Base-by-base conservation (phyloP, 2,329 filamentous ascomycete genomes). In the Fusarium sp. region DNA sequence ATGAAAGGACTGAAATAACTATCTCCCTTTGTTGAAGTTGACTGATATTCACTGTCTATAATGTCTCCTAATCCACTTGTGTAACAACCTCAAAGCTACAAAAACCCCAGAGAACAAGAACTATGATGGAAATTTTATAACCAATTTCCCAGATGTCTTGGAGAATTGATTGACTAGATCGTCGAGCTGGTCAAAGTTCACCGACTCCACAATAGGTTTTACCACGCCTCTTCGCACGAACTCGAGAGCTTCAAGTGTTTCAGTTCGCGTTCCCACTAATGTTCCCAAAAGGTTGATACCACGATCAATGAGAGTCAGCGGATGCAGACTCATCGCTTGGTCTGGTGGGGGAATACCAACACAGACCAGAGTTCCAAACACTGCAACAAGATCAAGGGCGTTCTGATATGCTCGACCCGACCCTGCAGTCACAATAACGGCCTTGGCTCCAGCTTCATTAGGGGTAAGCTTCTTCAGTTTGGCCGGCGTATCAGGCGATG, bases 181-280 rank as follows among this genome's bases (percentile, higher is more conserved):
- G 12, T 38, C 31, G 2, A 72, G 35, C 7, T 69, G 46, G 18
- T 58, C 38, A 18, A 72, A 72, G 4, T 7, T 18, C 1, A 58
- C n/a, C 4, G 29, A 19, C 3, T 58, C 33, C 5, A 75, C 52
- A 1, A 45, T 33, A 3, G 74, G 70, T 18, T 73, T 69, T 2
- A 77, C 75, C 9, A 25, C 38, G 1, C 75, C 63, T 39, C 73
- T 48, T 4, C 60, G 55, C 4, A 84, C 82, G 69, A 84, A 84
- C 14, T 82, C 81, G 3, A 84, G 73, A 3, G 83, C 83, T 62
- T 84, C 83, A 0, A 81, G 60, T 0, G 82, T 82, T 56, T 85
- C 83, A 5, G 71, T 71, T 18, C 81, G 69, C 9, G 81, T 83
- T 1, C 83, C 83, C 1, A 83, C 81, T 12, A 78, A 49, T 0